Conservation (phyloP, 208 protist genomes). For the Trypanosoma avium region DNA sequence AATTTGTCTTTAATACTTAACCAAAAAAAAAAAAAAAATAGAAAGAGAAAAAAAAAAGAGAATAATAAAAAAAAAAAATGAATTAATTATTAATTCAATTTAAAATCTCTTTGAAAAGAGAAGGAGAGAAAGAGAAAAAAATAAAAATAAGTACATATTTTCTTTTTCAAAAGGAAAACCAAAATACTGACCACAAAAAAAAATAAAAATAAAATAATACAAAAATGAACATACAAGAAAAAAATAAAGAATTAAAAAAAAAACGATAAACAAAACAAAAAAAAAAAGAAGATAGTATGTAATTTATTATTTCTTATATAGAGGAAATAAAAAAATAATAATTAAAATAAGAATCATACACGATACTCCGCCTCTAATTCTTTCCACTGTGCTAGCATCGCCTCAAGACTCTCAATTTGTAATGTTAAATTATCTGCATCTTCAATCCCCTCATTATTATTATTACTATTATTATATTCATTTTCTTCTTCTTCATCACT, state of each 20-base stretch:
- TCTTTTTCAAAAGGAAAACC: too few species aligned
- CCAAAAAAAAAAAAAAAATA: too few species aligned
- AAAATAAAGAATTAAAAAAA: constrained; percentile 4
- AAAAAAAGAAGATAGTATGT: not conserved
- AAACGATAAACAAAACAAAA: not conserved
- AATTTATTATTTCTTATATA: not conserved
- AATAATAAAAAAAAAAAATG: too few species aligned
- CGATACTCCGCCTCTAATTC: constrained; percentile 42
- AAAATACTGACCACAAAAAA: too few species aligned
- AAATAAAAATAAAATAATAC: too few species aligned
- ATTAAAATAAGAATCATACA: not conserved
- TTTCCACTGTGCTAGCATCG: constrained; percentile 51
- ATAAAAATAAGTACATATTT: too few species aligned
- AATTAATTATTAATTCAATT: too few species aligned
- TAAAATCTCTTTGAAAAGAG: too few species aligned
- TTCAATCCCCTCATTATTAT: not conserved
- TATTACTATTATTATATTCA: not conserved
- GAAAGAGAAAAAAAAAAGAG: too few species aligned
- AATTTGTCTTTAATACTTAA: too few species aligned
- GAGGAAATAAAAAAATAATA: constrained; percentile 12
- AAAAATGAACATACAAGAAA: not conserved
- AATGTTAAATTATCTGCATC: constrained; percentile 12
- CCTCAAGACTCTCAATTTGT: constrained; percentile 42
- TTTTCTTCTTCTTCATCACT: not conserved
- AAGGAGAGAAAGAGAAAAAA: too few species aligned